These are phyloP conservation scores for Gentiana dahurica DNA, from an alignment of 257 asterid genomes.

Conservation along the genomic window DNA sequence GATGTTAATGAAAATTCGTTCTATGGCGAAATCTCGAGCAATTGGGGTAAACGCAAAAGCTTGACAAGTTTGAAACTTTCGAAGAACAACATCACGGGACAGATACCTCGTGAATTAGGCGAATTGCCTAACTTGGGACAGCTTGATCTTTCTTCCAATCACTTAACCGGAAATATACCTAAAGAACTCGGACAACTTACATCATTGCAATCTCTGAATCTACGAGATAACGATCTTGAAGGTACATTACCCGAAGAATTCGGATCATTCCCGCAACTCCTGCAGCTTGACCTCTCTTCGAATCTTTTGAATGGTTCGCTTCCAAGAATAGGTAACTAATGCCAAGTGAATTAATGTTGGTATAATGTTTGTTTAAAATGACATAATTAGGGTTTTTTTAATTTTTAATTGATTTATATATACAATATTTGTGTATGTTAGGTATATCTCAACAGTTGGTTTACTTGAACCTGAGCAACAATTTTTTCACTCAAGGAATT, in stretches of 20 bases:
- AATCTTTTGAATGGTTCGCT: conserved; percentile 24
- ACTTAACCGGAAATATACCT: conserved; percentile 21
- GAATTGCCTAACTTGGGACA: conserved; percentile 8
- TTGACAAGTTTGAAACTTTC: conserved; percentile 14
- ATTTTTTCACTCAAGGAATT: conserved; percentile 12
- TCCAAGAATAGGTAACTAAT: conserved; percentile 18
- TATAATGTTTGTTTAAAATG: no score
- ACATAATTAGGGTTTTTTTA: no score
- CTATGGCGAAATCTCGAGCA: conserved; percentile 25
- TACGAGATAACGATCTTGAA: conserved; percentile 18
- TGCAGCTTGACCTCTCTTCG: conserved; percentile 12
- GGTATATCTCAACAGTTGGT: conserved; percentile 13
- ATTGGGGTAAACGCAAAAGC: conserved; percentile 22
- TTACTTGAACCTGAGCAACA: conserved; percentile 22
- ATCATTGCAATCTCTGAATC: conserved; percentile 10
- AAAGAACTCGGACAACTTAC: conserved; percentile 13
- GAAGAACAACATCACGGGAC: conserved; percentile 26
- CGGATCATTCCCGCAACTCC: conserved; percentile 9
- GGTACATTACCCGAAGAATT: conserved; percentile 26
- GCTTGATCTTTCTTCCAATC: conserved; percentile 29
- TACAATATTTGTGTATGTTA: neutral
- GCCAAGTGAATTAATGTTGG: no score
- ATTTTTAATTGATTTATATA: no score
- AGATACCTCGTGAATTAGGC: conserved; percentile 22
- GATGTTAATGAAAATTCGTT: conserved; percentile 23